Base-by-base conservation (phyloP, 1,284 basidiomycete genomes). In the Ustilago sp. region DNA sequence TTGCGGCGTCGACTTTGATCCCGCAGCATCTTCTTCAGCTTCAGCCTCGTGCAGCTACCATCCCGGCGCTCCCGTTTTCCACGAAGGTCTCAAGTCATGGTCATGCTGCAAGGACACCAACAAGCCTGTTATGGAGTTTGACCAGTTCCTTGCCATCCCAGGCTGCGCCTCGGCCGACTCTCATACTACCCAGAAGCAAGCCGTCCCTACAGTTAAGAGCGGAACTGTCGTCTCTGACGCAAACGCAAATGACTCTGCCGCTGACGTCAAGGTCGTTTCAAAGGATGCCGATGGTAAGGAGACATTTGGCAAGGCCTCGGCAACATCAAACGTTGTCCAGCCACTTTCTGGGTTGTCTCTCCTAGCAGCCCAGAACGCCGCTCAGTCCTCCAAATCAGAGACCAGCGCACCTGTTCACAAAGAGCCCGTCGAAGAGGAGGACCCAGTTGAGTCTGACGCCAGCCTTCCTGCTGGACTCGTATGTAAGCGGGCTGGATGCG, bases 41-140 rank as follows among this genome's bases (percentile, higher is more conserved):
- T 23, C 47, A 17, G 69, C 58, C 15, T 69, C 64, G 0, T 85
- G 84, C 67, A 59, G 34, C n/a, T 77, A 80, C 69, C 84, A 86
- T 56, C 83, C 84, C 1, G 84, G 84, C 55, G 74, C 80, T 8
- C 83, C 84, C 31, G 78, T 86, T 43, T 86, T 86, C 63, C 84
- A 85, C 73, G 84, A 86, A 60, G 83, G 83, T 17, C 79, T 79
- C 50, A 86, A 86, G 64, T 84, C 82, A 1, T 86, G 84, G 84
- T 85, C 84, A 2, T 86, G 84, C 76, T 86, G 84, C 80, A 75
- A 82, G 38, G 75, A 82, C 8, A 74, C 68, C 23, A 83, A 85
- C 80, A 85, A 85, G 72, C 83, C 84, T 12, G 84, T 86, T 57
- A 65, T 85, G 64, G 84, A 86, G 52, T 86, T 86, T 59, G 84